Evolutionary conservation across 345 rosid genomes (phyloP).

Genomic region (Xanthoceras sorbifolium): DNA sequence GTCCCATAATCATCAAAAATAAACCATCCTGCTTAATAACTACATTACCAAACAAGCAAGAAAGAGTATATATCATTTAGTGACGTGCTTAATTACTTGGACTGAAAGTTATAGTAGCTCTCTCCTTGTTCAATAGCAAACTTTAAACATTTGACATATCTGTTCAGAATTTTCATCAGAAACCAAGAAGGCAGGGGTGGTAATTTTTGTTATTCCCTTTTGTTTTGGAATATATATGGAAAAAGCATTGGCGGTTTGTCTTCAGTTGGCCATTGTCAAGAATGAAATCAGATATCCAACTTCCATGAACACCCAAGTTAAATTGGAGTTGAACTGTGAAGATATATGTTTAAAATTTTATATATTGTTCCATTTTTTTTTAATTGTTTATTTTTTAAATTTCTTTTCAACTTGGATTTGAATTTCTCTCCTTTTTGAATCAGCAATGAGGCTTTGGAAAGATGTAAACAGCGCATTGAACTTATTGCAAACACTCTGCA

Average conservation of each 20-base stretch:
- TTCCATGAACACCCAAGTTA: neutral
- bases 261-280: neutral
- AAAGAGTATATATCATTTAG: too few relatives aligned
- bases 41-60: too few relatives aligned
- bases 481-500: constrained; percentile 73
- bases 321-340: neutral
- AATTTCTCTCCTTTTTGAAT: constrained; percentile 21
- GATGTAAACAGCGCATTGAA: constrained; percentile 71
- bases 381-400: neutral
- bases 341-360: neutral
- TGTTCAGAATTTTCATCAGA: too few relatives aligned
- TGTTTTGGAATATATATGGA: too few relatives aligned
- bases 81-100: too few relatives aligned
- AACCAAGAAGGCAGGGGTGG: too few relatives aligned
- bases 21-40: neutral
- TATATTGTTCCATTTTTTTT: neutral
- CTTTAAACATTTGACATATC: too few relatives aligned
- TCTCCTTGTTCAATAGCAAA: too few relatives aligned
- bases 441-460: constrained; percentile 67
- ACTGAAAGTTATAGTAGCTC: too few relatives aligned
- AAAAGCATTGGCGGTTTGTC: too few relatives aligned
- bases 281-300: neutral
- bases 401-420: neutral
- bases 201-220: too few relatives aligned
- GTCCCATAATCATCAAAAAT: neutral